Percentiles rank a stretch among this genome's conserved stretches.
phyloP scores from a whole-genome alignment of 805 yeast species.

The Hemisphaericaspora nanyangensis region DNA sequence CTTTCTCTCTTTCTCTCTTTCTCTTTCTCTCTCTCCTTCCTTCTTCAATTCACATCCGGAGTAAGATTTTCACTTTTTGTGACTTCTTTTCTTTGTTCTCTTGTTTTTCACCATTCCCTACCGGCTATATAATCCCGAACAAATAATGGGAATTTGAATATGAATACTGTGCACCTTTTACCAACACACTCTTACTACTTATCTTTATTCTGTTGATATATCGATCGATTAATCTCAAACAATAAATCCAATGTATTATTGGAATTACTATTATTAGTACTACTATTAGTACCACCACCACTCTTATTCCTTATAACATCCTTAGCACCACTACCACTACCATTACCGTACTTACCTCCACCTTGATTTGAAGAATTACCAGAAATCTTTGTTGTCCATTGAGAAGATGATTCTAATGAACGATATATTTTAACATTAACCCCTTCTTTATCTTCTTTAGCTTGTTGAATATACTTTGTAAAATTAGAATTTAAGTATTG shows the following conservation, averaged over 20 bases:
- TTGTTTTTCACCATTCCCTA: too few species aligned
- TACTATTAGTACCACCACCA: background rate
- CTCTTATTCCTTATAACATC: conserved; percentile 11
- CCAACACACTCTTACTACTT: too few species aligned
- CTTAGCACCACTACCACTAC: too few species aligned
- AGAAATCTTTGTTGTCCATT: conserved; percentile 15
- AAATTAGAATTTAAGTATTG: conserved; percentile 15
- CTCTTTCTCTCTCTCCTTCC: too few species aligned
- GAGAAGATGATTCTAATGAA: conserved; percentile 21
- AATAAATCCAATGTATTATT: conserved; percentile 12
- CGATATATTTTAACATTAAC: conserved; percentile 16
- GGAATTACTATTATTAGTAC: conserved; percentile 1
- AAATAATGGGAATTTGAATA: too few species aligned
- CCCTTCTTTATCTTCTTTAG: conserved; percentile 19
- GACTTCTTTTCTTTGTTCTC: too few species aligned
- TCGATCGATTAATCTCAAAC: conserved; percentile 17
- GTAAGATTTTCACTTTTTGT: too few species aligned
- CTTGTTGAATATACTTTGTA: conserved; percentile 14
- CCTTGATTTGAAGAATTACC: background rate
- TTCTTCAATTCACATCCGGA: too few species aligned
- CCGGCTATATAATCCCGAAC: too few species aligned
- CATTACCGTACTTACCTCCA: conserved; percentile 6
- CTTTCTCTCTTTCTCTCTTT: too few species aligned
- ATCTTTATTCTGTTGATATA: conserved; percentile 17
- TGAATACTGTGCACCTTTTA: too few species aligned